Conservation (phyloP, 768 basidiomycete species). For the Neoboletus magnificus region DNA sequence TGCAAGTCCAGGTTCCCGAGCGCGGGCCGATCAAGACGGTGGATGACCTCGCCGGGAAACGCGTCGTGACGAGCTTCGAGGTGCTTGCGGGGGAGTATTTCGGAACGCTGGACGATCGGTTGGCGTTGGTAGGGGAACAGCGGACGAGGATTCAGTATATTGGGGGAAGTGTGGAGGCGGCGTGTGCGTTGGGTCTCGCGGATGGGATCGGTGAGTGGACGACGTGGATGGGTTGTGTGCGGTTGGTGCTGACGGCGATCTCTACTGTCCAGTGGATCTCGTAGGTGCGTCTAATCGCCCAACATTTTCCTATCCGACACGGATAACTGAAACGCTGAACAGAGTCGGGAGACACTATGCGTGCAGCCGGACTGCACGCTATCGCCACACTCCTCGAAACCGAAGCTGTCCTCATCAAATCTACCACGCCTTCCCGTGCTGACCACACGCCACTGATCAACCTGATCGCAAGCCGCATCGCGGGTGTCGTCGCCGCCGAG, state of each 20-base stretch:
- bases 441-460: constrained; percentile 65
- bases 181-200: constrained; percentile 92
- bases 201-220: constrained; percentile 84
- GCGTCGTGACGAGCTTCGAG: constrained; percentile 94
- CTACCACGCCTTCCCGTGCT: constrained; percentile 58
- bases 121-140: constrained; percentile 49
- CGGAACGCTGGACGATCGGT: constrained; percentile 51
- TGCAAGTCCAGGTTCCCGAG: constrained; percentile 92
- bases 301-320: background rate
- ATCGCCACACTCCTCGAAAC: constrained; percentile 85
- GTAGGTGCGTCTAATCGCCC: constrained; percentile 63
- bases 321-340: background rate
- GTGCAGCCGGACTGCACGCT: constrained; percentile 91
- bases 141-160: constrained; percentile 90
- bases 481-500: constrained; percentile 84
- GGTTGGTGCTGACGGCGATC: background rate
- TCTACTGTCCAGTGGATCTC: constrained; percentile 68
- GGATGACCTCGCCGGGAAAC: constrained; percentile 83
- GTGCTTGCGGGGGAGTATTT: constrained; percentile 84
- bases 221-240: background rate
- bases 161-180: constrained; percentile 97
- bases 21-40: constrained; percentile 60
- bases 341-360: constrained; percentile 99
- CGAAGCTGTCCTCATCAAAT: constrained; percentile 93
- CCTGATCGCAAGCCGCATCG: constrained; percentile 81